These are phyloP conservation scores for Aspergillus pseudonomiae DNA, from an alignment of 2,329 filamentous ascomycete genomes.

Conservation along the genomic window DNA sequence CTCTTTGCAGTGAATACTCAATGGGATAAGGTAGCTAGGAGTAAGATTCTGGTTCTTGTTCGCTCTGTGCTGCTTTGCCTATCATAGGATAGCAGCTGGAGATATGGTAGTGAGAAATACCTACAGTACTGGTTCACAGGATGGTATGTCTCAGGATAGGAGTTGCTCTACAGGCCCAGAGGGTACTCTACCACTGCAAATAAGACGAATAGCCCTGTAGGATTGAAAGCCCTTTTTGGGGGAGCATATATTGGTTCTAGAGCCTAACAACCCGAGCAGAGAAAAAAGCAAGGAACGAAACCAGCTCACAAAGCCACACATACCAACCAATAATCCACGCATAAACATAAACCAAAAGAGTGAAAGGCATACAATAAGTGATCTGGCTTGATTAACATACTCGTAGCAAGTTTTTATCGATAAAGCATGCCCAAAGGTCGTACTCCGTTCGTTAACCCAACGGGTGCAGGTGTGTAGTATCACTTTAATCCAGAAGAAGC, in stretches of 20 bases:
- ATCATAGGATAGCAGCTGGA: no score
- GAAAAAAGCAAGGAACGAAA: not conserved
- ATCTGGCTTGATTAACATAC: no score
- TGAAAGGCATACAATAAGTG: not conserved
- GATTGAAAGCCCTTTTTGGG: not conserved
- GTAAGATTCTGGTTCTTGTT: not conserved
- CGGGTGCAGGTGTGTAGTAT: not conserved
- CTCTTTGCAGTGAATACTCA: no score
- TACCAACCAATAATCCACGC: not conserved
- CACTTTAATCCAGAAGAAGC: not conserved
- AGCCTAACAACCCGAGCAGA: not conserved
- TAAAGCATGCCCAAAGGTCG: not conserved
- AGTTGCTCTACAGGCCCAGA: accelerated
- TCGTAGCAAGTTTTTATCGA: not conserved
- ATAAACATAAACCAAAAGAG: not conserved
- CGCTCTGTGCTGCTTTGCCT: not conserved
- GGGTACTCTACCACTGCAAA: not conserved
- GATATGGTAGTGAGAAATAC: no score
- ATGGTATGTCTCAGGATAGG: not conserved
- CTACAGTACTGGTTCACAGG: no score
- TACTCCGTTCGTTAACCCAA: not conserved
- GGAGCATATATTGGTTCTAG: not conserved
- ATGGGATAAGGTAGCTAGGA: not conserved
- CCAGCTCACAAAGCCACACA: not conserved
- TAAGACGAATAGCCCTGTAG: not conserved